phyloP scores from a whole-genome alignment of 2,329 filamentous ascomycete species.

The Trichoderma atrobrunneum region DNA sequence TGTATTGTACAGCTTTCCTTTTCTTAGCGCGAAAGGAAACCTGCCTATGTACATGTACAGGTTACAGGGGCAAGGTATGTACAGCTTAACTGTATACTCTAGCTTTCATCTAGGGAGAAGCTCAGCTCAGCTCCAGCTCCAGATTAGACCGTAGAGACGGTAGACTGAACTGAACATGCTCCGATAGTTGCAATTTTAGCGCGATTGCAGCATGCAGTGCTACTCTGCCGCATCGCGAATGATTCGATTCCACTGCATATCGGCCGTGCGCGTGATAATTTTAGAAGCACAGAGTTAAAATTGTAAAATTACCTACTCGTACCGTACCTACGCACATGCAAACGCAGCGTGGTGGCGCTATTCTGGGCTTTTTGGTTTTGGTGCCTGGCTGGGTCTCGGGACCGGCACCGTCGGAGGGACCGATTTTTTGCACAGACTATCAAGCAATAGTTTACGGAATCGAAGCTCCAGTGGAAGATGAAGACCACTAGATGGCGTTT shows the following conservation, averaged over 20 bases:
- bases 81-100: no score
- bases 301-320: neutral
- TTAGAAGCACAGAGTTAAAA: slow-evolving; percentile 5
- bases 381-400: slow-evolving; percentile 10
- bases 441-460: neutral
- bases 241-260: neutral
- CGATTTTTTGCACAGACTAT: slow-evolving; percentile 7
- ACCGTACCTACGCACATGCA: neutral
- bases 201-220: neutral
- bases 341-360: neutral
- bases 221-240: neutral
- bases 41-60: no score
- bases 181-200: neutral
- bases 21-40: no score
- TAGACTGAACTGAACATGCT: neutral
- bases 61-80: no score
- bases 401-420: slow-evolving; percentile 6
- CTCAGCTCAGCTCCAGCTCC: neutral
- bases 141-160: neutral
- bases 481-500: neutral
- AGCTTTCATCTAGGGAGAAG: neutral
- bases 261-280: slow-evolving; percentile 15
- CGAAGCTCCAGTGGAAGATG: neutral
- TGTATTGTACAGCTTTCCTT: no score
- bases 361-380: neutral